phyloP scores from a whole-genome alignment of 2,329 filamentous ascomycete genomes.

The Clarireedia monteithiana region DNA sequence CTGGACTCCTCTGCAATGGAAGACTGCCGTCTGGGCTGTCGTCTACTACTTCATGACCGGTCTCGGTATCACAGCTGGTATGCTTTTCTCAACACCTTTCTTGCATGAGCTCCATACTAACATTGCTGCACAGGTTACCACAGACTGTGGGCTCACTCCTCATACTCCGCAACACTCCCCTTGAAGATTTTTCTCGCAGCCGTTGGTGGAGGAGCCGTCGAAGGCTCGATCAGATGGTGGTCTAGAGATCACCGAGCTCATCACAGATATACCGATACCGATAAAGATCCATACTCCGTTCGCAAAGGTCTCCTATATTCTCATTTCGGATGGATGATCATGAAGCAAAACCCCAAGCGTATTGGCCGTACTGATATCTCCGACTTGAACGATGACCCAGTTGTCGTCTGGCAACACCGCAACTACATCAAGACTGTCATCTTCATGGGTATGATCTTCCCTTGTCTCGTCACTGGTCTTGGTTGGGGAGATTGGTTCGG shows the following conservation, averaged over 20 bases:
- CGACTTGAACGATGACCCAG: slow-evolving; percentile 76
- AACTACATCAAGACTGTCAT: slow-evolving; percentile 77
- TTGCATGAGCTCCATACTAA: background rate
- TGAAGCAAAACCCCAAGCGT: slow-evolving; percentile 88
- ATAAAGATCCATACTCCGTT: slow-evolving; percentile 87
- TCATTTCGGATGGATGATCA: slow-evolving; percentile 83
- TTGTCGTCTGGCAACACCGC: slow-evolving; percentile 83
- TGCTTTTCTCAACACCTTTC: slow-evolving; percentile 24
- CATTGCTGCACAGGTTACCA: slow-evolving; percentile 51
- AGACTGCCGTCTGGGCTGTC: slow-evolving; percentile 67
- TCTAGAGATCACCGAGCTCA: slow-evolving; percentile 79
- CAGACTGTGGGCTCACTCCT: slow-evolving; percentile 78
- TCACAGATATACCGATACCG: slow-evolving; percentile 87
- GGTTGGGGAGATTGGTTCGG: slow-evolving; percentile 76
- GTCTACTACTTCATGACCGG: slow-evolving; percentile 79
- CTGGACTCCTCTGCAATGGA: slow-evolving; percentile 66
- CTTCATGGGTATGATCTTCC: slow-evolving; percentile 69
- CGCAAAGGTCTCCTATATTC: slow-evolving; percentile 81
- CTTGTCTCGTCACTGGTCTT: slow-evolving; percentile 66
- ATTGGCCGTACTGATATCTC: slow-evolving; percentile 84
- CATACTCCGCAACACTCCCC: slow-evolving; percentile 69
- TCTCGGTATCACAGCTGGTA: slow-evolving; percentile 71
- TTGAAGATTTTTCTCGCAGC: slow-evolving; percentile 77
- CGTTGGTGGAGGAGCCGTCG: slow-evolving; percentile 73
- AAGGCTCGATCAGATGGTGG: slow-evolving; percentile 88